A percentile compares a stretch with the other conserved stretches of the same genome.
Conservation (phyloP, 768 basidiomycete species). For the Asterophora lycoperdoides region DNA sequence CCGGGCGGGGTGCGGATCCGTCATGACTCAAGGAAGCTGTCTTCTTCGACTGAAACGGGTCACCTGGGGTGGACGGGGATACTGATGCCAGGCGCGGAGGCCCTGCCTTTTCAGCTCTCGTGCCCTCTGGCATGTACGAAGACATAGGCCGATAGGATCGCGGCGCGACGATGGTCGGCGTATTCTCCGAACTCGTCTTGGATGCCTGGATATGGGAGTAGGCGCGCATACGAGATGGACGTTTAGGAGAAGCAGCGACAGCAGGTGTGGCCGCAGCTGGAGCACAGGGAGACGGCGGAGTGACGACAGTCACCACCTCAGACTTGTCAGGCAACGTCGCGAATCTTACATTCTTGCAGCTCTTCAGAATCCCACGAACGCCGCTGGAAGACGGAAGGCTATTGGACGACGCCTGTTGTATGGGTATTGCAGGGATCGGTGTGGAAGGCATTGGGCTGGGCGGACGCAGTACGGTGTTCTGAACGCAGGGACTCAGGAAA, state of each 20-base stretch:
- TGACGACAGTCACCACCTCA: neutral
- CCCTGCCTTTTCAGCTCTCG: neutral
- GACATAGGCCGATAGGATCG: neutral
- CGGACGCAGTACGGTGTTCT: constrained; percentile 2
- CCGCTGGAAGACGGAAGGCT: constrained; percentile 17
- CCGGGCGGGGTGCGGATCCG: constrained; percentile 7
- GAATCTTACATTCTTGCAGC: constrained; percentile 42
- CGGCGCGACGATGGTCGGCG: constrained; percentile 1
- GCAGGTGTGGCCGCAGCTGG: neutral
- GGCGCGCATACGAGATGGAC: constrained; percentile 6
- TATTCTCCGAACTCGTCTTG: constrained; percentile 1
- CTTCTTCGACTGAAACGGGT: constrained; percentile 2
- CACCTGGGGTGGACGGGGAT: constrained; percentile 1
- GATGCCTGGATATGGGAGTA: constrained; percentile 6
- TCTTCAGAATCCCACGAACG: constrained; percentile 34
- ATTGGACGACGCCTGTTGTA: constrained; percentile 18
- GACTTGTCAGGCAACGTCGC: constrained; percentile 27
- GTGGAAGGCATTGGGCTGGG: constrained; percentile 12
- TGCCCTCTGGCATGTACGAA: neutral
- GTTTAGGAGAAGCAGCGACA: constrained; percentile 2
- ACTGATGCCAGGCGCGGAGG: constrained; percentile 1
- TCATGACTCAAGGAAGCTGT: neutral
- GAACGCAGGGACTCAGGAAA: constrained; percentile 6
- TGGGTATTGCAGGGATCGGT: constrained; percentile 16
- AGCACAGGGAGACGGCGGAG: neutral